These are phyloP conservation scores for Sonneratia caseolaris DNA, from an alignment of 345 rosid species.

Conservation along the genomic window DNA sequence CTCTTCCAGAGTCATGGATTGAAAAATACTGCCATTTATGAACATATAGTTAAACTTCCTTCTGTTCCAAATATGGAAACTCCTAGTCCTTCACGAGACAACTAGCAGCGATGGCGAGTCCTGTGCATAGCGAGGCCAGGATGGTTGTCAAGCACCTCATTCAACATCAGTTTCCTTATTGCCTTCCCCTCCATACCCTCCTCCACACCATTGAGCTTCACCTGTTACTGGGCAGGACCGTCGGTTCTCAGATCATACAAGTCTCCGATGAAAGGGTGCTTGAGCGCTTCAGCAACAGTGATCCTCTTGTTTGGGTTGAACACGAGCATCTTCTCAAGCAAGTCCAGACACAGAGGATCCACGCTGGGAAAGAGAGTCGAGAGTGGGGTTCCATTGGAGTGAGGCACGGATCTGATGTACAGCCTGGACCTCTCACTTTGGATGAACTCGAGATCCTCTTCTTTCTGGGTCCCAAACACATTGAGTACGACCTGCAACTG, in stretches of 20 bases:
- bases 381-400: background rate
- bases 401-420: background rate
- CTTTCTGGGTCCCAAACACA: background rate
- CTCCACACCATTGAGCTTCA: background rate
- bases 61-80: no score
- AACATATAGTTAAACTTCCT: no score
- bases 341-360: background rate
- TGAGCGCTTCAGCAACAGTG: background rate
- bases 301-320: background rate
- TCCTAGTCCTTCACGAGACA: no score
- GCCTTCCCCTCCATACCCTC: background rate
- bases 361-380: background rate
- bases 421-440: background rate
- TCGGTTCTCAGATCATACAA: background rate
- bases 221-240: background rate
- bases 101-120: no score
- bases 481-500: background rate
- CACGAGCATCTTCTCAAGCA: background rate
- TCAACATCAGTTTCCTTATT: background rate
- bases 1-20: no score
- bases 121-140: background rate
- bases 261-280: background rate
- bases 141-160: background rate
- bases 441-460: background rate
- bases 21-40: no score